Evolutionary conservation across 176 grass and related monocot species (phyloP).

Genomic region (Ensete glaucum): DNA sequence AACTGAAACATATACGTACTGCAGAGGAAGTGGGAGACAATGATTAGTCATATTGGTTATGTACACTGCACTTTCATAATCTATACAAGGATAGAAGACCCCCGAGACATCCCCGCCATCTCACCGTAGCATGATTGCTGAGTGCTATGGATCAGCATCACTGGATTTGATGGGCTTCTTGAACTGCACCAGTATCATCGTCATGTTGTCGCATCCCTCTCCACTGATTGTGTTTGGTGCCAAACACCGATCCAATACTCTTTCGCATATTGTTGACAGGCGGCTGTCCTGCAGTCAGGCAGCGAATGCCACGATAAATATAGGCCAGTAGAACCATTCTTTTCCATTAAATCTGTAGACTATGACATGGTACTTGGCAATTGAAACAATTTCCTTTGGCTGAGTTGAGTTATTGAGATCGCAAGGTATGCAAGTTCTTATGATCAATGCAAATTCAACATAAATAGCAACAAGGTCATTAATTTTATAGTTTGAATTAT

Average conservation of each 20-base stretch:
- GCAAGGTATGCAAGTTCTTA: background rate
- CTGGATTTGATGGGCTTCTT: constrained; percentile 33
- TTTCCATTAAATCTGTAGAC: background rate
- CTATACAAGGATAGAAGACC: background rate
- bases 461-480: no score
- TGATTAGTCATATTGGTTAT: no score
- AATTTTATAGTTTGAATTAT: no score
- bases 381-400: background rate
- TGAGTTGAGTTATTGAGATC: background rate
- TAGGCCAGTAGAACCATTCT: background rate
- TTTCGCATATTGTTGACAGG: constrained; percentile 71
- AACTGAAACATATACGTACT: no score
- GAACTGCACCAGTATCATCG: constrained; percentile 85
- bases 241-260: constrained; percentile 70
- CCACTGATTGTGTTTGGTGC: constrained; percentile 65
- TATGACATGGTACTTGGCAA: background rate
- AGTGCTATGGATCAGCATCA: background rate
- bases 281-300: constrained; percentile 57
- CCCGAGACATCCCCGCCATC: background rate
- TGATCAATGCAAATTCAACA: background rate
- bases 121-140: background rate
- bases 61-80: no score
- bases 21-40: no score
- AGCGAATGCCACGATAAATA: background rate
- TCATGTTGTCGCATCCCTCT: constrained; percentile 96